These are phyloP conservation scores for Solanum hybrid DNA, from an alignment of 305 asterid species.

Conservation along the genomic window DNA sequence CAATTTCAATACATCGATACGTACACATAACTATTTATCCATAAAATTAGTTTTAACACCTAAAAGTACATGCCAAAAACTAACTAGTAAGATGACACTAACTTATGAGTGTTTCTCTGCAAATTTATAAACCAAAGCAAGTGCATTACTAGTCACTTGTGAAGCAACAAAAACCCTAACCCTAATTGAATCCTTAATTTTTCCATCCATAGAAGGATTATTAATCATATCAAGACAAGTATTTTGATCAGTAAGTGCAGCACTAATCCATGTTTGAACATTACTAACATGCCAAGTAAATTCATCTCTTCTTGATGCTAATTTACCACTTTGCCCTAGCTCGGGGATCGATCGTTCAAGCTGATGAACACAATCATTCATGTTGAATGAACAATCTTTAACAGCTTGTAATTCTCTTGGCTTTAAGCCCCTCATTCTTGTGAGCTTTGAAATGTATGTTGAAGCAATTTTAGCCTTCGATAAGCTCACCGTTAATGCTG, in stretches of 20 bases:
- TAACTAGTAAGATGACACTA: background rate
- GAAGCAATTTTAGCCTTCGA: background rate
- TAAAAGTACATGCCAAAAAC: background rate
- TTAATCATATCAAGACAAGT: conserved; percentile 22
- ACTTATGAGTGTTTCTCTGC: conserved; percentile 6
- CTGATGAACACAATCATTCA: conserved; percentile 5
- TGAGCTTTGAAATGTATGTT: background rate
- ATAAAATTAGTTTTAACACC: background rate
- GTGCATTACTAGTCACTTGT: conserved; percentile 30
- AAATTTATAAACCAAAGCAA: conserved; percentile 24
- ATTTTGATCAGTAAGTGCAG: conserved; percentile 17
- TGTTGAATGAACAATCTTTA: background rate
- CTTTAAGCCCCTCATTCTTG: background rate
- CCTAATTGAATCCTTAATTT: conserved; percentile 12
- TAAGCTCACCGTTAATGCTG: background rate
- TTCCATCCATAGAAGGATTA: conserved; percentile 10
- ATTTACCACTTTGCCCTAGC: conserved; percentile 1
- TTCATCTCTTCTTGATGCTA: background rate
- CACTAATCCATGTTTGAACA: conserved; percentile 14
- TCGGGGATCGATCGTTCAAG: conserved; percentile 5
- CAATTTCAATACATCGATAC: background rate
- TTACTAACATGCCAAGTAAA: conserved; percentile 17
- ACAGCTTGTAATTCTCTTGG: background rate
- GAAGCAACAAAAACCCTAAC: conserved; percentile 11
- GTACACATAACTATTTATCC: background rate